Evolutionary conservation across 768 basidiomycete species (phyloP), one percentile per base, ranked within the genome.

Genomic region (Macrolepiota fuliginosa): DNA sequence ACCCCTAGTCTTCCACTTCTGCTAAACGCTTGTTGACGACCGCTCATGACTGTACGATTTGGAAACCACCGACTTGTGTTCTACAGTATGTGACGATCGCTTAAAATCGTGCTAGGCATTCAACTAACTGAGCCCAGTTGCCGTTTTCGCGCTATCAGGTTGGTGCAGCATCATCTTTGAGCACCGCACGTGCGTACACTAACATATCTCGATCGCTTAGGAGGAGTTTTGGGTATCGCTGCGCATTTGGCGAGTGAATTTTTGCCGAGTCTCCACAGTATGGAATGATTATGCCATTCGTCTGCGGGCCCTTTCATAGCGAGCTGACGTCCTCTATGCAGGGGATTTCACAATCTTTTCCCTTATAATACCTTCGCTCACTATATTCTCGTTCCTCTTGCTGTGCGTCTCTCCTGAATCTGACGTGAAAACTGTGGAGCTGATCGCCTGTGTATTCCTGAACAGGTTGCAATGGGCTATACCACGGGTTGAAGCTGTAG

Each of bases 271-370:
- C 71, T 87, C 25, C 84, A 86, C 69, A 77, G 91, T 92, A 68
- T 55, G 85, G 50, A 49, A 32, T 32, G 29, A 32, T 32, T 49
- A 15, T 32, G 67, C 15, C 9, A 45, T n/a, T 9, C n/a, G 17
- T 19, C 17, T 45, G n/a, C 42, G 7, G 17, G 15, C 13, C 25
- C 27, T 54, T 25, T 25, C 35, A 7, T 55, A 27, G 37, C 50
- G 52, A 58, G 27, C 47, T 37, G 63, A 47, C 27, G 27, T 54
- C 25, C 45, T 29, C 35, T 42, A 47, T 50, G 17, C 63, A 92
- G 91, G 73, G 67, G 87, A 88, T 70, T 93, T 89, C 67, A 83
- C 81, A 4, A 86, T 90, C 37, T 92, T 88, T 71, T 75, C 88
- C 0, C 73, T 92, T 58, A 66, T 92, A 54, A 82, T 85, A 2